These are phyloP conservation scores for Magnusiomyces tetraspermus DNA, from an alignment of 1,139 yeast species.

Conservation along the genomic window DNA sequence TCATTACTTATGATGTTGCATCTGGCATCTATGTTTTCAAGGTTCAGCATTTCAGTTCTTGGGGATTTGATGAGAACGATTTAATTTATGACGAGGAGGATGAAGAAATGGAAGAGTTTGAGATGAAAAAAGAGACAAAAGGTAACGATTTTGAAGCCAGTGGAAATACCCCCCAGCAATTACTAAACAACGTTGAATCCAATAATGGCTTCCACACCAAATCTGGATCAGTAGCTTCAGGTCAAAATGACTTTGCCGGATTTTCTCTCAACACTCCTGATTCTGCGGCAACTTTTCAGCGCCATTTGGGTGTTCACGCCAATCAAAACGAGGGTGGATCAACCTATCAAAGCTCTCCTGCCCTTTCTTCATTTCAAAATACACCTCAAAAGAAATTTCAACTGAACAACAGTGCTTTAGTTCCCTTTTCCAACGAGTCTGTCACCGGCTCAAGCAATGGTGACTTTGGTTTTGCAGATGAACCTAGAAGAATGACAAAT, in stretches of 20 bases:
- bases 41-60: slow-evolving; percentile 85
- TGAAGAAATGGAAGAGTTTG: slow-evolving; percentile 11
- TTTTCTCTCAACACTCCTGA: neutral
- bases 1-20: slow-evolving; percentile 67
- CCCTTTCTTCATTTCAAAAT: neutral
- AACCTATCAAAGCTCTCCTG: too few relatives aligned
- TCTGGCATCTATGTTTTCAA: slow-evolving; percentile 72
- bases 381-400: too few relatives aligned
- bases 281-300: too few relatives aligned
- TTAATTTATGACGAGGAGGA: slow-evolving; percentile 46
- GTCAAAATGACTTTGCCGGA: neutral
- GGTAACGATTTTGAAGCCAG: neutral
- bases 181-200: too few relatives aligned
- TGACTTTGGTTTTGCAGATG: neutral
- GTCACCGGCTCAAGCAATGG: neutral
- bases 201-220: too few relatives aligned
- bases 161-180: neutral
- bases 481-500: neutral
- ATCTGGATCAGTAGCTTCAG: too few relatives aligned
- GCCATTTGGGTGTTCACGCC: too few relatives aligned
- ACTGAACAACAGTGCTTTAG: too few relatives aligned
- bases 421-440: neutral
- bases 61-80: slow-evolving; percentile 77
- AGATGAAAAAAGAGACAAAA: neutral
- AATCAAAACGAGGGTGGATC: too few relatives aligned